Conservation (phyloP, 768 basidiomycete genomes). For the Hortiboletus flavorubellus region DNA sequence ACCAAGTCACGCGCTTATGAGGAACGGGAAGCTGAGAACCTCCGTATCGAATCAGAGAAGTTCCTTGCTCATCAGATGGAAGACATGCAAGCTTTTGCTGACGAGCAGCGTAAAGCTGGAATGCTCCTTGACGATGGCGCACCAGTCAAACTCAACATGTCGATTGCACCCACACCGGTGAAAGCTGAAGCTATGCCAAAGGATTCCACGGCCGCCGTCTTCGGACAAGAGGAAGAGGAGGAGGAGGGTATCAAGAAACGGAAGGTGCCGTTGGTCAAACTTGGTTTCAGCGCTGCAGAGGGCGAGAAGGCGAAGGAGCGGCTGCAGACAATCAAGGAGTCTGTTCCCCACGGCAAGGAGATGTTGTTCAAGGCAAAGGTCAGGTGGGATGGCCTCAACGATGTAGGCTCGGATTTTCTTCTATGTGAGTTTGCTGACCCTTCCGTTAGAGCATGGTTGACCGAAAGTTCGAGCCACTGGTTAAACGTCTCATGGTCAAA, state of each 20-base stretch:
- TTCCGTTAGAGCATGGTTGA: slow-evolving; percentile 70
- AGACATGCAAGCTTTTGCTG: slow-evolving; percentile 89
- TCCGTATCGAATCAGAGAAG: slow-evolving; percentile 87
- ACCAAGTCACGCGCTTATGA: slow-evolving; percentile 78
- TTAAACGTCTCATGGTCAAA: slow-evolving; percentile 78
- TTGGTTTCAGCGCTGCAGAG: slow-evolving; percentile 86
- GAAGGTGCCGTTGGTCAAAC: slow-evolving; percentile 82
- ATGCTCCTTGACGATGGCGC: slow-evolving; percentile 89
- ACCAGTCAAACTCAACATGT: slow-evolving; percentile 83
- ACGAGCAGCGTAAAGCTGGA: slow-evolving; percentile 88
- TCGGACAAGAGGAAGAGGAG: slow-evolving; percentile 83
- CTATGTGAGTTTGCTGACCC: slow-evolving; percentile 11
- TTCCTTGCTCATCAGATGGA: slow-evolving; percentile 95
- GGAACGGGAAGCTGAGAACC: slow-evolving; percentile 80
- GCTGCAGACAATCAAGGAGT: slow-evolving; percentile 70
- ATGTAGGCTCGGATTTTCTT: slow-evolving; percentile 49
- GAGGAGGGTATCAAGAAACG: slow-evolving; percentile 77
- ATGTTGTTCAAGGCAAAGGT: slow-evolving; percentile 80
- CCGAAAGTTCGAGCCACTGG: slow-evolving; percentile 80
- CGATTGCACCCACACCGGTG: slow-evolving; percentile 48
- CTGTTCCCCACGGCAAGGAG: slow-evolving; percentile 76
- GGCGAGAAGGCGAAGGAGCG: slow-evolving; percentile 77
- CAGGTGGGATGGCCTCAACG: slow-evolving; percentile 87
- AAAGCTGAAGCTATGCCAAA: slow-evolving; percentile 44
- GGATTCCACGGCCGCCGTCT: slow-evolving; percentile 58